These are phyloP conservation scores for Porodaedalea pini DNA, from an alignment of 1,284 basidiomycete species.

Conservation along the genomic window DNA sequence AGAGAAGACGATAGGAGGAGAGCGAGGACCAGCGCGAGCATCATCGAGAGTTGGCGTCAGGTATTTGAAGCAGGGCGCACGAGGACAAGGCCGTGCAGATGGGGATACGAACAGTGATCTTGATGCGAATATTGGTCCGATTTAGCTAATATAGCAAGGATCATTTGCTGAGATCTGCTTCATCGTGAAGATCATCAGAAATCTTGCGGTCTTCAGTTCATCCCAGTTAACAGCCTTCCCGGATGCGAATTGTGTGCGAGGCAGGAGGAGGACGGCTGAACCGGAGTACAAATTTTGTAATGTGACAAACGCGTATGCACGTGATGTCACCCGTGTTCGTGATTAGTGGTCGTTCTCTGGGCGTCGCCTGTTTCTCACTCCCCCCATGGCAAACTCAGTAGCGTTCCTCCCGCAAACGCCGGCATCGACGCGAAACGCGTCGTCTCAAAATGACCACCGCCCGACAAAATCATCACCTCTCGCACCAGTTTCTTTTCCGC, in stretches of 20 bases:
- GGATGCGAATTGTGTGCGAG: background rate
- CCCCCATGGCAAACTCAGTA: conserved; percentile 1
- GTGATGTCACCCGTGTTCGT: conserved; percentile 1
- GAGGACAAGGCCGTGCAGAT: conserved; percentile 10
- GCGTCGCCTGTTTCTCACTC: background rate
- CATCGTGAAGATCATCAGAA: conserved; percentile 2
- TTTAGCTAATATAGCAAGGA: background rate
- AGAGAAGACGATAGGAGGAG: background rate
- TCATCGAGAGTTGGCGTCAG: background rate
- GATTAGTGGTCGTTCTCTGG: background rate
- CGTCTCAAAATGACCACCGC: background rate
- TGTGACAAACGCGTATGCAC: background rate
- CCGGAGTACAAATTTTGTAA: no score
- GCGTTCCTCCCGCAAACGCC: conserved; percentile 13
- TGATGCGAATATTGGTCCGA: conserved; percentile 4
- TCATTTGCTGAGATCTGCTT: background rate
- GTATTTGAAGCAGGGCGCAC: conserved; percentile 9
- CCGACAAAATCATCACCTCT: conserved; percentile 15
- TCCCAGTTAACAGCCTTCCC: no score
- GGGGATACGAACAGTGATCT: conserved; percentile 15
- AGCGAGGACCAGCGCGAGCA: background rate
- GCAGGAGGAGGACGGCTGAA: no score
- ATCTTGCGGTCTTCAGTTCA: no score
- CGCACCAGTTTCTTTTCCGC: background rate
- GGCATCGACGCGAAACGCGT: background rate